Percentiles rank a stretch among this genome's conserved stretches.
phyloP scores from a whole-genome alignment of 1,284 basidiomycete species.

The Butyriboletus pseudospeciosus region DNA sequence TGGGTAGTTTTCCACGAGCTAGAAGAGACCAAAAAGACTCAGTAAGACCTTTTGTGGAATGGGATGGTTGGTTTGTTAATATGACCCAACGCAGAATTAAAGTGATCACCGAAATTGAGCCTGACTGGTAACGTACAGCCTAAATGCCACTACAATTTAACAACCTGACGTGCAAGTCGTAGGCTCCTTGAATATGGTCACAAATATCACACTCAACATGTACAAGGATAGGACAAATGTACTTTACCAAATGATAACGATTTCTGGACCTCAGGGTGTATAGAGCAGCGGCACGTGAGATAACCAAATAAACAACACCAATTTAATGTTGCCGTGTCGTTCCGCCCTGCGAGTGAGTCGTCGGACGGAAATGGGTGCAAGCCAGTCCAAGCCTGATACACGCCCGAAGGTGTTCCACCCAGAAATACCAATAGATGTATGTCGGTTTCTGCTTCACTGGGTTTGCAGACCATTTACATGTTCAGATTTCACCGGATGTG shows the following conservation, averaged over 20 bases:
- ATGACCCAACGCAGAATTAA: slow-evolving; percentile 39
- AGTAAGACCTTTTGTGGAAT: slow-evolving; percentile 45
- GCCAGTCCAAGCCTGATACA: slow-evolving; percentile 55
- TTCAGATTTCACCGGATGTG: slow-evolving; percentile 70
- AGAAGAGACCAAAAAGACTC: slow-evolving; percentile 90
- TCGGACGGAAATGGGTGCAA: slow-evolving; percentile 52
- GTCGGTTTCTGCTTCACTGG: slow-evolving; percentile 13
- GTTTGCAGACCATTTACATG: slow-evolving; percentile 2
- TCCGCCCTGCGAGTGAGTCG: background rate
- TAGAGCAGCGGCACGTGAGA: background rate
- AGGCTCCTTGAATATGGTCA: slow-evolving; percentile 52
- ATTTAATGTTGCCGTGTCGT: background rate
- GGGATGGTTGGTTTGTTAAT: slow-evolving; percentile 4
- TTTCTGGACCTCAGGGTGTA: background rate
- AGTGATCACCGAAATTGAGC: slow-evolving; percentile 55
- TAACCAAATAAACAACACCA: slow-evolving; percentile 21
- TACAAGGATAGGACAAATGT: background rate
- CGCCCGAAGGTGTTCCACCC: slow-evolving; percentile 59
- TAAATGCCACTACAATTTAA: background rate
- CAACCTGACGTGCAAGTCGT: slow-evolving; percentile 1
- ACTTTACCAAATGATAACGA: background rate
- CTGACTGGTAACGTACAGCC: slow-evolving; percentile 46
- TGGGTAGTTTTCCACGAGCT: slow-evolving; percentile 97
- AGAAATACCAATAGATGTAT: slow-evolving; percentile 62
- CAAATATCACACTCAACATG: slow-evolving; percentile 38